Evolutionary conservation across 169 alveolate species (phyloP).

Genomic region (Theileria sp.): DNA sequence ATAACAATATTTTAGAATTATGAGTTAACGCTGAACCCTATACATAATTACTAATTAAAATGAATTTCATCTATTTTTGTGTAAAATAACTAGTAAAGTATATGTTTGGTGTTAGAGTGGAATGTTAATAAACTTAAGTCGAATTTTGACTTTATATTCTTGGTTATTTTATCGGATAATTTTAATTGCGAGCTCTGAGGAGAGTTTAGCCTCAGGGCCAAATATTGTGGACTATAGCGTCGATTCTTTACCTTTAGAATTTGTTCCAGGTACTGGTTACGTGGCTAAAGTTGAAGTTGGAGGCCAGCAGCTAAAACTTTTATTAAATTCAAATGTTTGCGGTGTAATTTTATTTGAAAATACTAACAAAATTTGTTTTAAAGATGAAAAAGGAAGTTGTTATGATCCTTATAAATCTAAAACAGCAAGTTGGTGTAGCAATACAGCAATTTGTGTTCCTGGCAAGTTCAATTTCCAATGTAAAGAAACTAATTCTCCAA

Average conservation of each 20-base stretch:
- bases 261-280: conserved; percentile 35
- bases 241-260: conserved; percentile 24
- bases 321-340: conserved; percentile 49
- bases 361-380: conserved; percentile 56
- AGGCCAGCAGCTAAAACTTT: conserved; percentile 28
- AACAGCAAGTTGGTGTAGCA: conserved; percentile 73
- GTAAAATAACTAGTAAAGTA: neutral
- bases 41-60: neutral
- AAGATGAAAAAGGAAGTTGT: conserved; percentile 31
- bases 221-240: conserved; percentile 18
- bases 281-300: conserved; percentile 27
- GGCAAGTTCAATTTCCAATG: conserved; percentile 62
- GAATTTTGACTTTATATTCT: neutral
- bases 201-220: neutral
- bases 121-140: conserved; percentile 4
- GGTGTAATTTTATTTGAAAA: conserved; percentile 70
- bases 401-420: conserved; percentile 64
- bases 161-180: neutral
- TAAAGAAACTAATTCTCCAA: conserved; percentile 37
- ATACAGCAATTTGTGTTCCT: conserved; percentile 60
- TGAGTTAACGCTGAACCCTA: neutral
- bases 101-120: neutral
- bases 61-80: neutral
- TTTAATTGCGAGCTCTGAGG: neutral
- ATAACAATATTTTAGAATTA: too few species aligned